Evolutionary conservation across 2,329 filamentous ascomycete genomes (phyloP), one percentile per base, ranked within the genome.

Genomic region (Botrytis paeoniae): DNA sequence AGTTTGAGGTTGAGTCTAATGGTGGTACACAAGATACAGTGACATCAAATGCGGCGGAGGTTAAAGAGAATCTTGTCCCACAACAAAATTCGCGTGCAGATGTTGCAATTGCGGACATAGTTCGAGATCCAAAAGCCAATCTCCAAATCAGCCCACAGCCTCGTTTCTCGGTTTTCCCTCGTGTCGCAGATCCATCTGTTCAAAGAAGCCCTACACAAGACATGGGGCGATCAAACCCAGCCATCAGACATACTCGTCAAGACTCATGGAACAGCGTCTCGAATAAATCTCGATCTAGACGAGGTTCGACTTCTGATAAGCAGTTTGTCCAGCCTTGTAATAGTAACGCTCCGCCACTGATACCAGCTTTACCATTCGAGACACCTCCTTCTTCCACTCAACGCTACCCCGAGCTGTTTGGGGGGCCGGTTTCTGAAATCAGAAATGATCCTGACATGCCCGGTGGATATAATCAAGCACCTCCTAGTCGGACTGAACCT

Each of bases 341-440:
- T 41, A 43, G 37, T 22, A 59, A 25, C 32, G 61, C 61, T 54
- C 29, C 54, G 0, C 76, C 75, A 22, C 70, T 48, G 22, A 68
- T 45, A 37, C 37, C 35, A 8, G 25, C n/a, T 68, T 77, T 74
- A 29, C 69, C 75, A 16, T 78, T 81, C n/a, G 82, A 83, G 74
- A 81, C 85, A 54, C 86, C 86, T 9, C 86, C 87, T 9, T 86
- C 85, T 6, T 85, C 87, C 7, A 84, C 86, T 14, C 82, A 85
- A 75, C 82, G 86, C 62, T 88, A 84, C 73, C 85, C 86, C 4
- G 81, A 82, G n/a, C 81, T 86, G 22, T 87, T 88, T 75, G 81
- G 81, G 62, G 76, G 80, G 25, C 78, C 75, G 14, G 72, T 73
- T 59, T 73, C 74, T 48, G 79, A 78, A 66, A 61, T 75, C 29